Percentiles rank a stretch among this genome's conserved stretches.
These are phyloP conservation scores for Fomitopsis pulvina DNA, from an alignment of 768 basidiomycete species.

Conservation along the genomic window DNA sequence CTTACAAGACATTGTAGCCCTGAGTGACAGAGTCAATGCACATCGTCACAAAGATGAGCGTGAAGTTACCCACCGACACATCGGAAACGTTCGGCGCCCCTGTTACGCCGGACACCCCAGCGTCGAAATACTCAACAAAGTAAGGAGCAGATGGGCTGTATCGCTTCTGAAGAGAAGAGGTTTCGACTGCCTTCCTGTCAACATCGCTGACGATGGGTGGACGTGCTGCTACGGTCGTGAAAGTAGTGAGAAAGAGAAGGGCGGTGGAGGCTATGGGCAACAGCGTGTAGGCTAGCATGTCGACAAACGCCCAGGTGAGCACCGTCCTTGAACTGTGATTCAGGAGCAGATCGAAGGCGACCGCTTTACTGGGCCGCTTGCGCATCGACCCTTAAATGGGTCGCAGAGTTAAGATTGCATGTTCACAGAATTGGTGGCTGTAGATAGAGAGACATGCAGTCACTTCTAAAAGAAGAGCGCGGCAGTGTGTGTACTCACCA, in stretches of 20 bases:
- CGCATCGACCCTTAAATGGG: no score
- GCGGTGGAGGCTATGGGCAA: no score
- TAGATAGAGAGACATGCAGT: no score
- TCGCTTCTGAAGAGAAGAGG: neutral
- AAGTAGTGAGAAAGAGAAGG: neutral
- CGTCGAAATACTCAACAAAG: conserved; percentile 35
- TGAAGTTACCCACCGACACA: conserved; percentile 22
- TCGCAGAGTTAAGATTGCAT: no score
- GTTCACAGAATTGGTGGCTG: no score
- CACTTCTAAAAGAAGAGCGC: no score
- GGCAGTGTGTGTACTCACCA: no score
- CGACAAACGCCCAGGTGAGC: no score
- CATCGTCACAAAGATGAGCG: neutral
- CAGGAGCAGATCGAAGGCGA: no score
- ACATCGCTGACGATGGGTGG: neutral
- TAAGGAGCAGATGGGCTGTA: conserved; percentile 26
- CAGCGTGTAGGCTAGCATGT: no score
- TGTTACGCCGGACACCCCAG: conserved; percentile 30
- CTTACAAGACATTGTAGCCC: conserved; percentile 2
- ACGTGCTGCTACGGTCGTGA: neutral
- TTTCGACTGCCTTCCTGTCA: neutral
- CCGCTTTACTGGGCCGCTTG: no score
- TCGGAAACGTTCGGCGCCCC: conserved; percentile 29
- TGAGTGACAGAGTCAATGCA: neutral
- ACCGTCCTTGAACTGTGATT: no score